Percentiles rank a stretch among this genome's conserved stretches.
These are phyloP conservation scores for Colletotrichum somersetense DNA, from an alignment of 2,329 filamentous ascomycete species.

Conservation along the genomic window DNA sequence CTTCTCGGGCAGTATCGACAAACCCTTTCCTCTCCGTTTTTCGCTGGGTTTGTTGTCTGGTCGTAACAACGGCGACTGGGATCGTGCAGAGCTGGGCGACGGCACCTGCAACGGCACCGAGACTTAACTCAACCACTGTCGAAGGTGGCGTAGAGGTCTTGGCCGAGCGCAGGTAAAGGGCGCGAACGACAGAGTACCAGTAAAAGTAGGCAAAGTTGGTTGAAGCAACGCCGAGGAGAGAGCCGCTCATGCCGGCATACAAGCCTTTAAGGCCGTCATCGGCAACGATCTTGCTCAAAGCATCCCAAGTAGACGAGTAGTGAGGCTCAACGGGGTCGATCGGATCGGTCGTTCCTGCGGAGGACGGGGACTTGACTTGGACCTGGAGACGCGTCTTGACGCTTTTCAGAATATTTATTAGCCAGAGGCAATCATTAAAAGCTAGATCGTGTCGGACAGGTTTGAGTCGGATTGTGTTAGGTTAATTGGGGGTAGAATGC, in stretches of 20 bases:
- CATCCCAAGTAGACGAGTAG: conserved; percentile 90
- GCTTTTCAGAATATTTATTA: conserved; percentile 58
- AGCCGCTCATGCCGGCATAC: conserved; percentile 89
- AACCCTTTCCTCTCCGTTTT: conserved; percentile 89
- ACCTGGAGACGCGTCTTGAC: conserved; percentile 98
- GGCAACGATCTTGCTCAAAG: conserved; percentile 84
- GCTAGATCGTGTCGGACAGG: not conserved
- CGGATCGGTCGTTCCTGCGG: conserved; percentile 56
- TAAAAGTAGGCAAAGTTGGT: conserved; percentile 99
- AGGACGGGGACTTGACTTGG: conserved; percentile 78
- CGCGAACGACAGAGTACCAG: conserved; percentile 93
- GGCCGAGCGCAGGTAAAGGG: conserved; percentile 77
- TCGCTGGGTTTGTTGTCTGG: conserved; percentile 91
- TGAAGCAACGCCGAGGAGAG: conserved; percentile 91
- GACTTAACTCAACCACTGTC: conserved; percentile 83
- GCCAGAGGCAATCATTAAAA: conserved; percentile 33
- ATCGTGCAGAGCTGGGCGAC: conserved; percentile 97
- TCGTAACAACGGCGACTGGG: conserved; percentile 94
- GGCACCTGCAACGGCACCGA: conserved; percentile 90
- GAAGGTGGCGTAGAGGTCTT: conserved; percentile 70
- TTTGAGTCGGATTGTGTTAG: not conserved
- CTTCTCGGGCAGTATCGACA: conserved; percentile 87
- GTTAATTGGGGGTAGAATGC: not conserved
- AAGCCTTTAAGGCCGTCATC: conserved; percentile 85
- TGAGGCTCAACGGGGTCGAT: conserved; percentile 70